Evolutionary conservation across 2,329 filamentous ascomycete species (phyloP).

Genomic region (Thelonectria discophora): DNA sequence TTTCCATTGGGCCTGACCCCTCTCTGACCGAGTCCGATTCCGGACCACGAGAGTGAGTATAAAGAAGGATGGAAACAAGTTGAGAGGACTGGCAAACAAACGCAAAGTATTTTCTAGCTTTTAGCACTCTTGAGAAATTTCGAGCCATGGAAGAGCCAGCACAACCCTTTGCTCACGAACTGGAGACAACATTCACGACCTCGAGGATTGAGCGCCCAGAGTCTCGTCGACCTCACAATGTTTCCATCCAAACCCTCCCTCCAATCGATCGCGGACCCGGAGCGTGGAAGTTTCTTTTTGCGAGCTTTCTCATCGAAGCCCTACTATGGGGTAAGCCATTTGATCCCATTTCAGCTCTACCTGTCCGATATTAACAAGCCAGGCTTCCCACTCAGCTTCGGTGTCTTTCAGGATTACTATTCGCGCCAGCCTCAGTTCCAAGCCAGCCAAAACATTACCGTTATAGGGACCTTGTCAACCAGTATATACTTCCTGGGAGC

Average conservation of each 20-base stretch:
- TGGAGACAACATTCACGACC: background rate
- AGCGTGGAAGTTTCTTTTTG: conserved; percentile 37
- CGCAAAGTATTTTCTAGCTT: background rate
- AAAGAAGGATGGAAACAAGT: background rate
- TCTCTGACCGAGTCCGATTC: background rate
- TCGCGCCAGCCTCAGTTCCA: conserved; percentile 26
- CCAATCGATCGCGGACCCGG: conserved; percentile 30
- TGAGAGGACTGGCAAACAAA: background rate
- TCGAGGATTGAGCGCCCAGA: too few relatives aligned
- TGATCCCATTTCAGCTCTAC: background rate
- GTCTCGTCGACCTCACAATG: background rate
- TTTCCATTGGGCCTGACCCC: background rate
- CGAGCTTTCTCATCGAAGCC: conserved; percentile 37
- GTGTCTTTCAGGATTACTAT: conserved; percentile 34
- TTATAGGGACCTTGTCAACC: conserved; percentile 26
- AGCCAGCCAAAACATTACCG: conserved; percentile 21
- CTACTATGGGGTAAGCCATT: conserved; percentile 35
- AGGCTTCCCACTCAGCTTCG: conserved; percentile 31
- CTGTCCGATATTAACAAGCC: too few relatives aligned
- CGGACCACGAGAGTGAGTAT: background rate
- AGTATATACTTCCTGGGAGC: conserved; percentile 32
- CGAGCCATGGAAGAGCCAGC: background rate
- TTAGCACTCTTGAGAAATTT: background rate
- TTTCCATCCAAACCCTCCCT: conserved; percentile 28
- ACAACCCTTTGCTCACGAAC: background rate